Evolutionary conservation across 2,329 filamentous ascomycete species (phyloP).

Genomic region (Pseudogymnoascus sp.): DNA sequence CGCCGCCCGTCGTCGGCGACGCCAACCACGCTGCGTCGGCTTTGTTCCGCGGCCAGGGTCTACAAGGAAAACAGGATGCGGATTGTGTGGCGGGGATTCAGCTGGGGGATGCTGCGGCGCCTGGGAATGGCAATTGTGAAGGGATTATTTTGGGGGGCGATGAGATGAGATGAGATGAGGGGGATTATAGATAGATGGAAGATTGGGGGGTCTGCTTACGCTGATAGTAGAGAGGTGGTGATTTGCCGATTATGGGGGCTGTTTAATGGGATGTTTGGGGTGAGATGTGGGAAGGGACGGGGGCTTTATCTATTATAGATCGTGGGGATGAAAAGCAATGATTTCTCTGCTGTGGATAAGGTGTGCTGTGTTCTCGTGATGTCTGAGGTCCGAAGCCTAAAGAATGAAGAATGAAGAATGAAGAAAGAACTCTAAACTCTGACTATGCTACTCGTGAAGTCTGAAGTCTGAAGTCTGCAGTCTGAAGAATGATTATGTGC

Average conservation of each 20-base stretch:
- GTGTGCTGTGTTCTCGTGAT: background rate
- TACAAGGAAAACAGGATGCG: background rate
- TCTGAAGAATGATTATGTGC: background rate
- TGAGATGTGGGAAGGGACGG: background rate
- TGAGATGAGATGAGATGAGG: no score
- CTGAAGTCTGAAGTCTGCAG: background rate
- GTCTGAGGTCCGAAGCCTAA: background rate
- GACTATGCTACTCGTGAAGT: background rate
- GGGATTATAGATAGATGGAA: background rate
- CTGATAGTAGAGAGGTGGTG: background rate
- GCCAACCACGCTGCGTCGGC: background rate
- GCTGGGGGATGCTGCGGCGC: constrained; percentile 1
- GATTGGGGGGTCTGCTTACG: background rate
- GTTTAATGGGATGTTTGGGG: background rate
- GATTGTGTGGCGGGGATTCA: background rate
- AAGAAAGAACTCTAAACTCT: no score
- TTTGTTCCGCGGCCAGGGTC: background rate
- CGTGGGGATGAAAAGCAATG: background rate
- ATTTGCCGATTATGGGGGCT: background rate
- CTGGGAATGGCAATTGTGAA: background rate
- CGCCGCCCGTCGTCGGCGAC: background rate
- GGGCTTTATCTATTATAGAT: background rate
- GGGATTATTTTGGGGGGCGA: background rate
- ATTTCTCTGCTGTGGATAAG: background rate
- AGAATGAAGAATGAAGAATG: no score